Evolutionary conservation across 768 basidiomycete species (phyloP), one percentile per base, ranked within the genome.

Genomic region (Amanita molliuscula): DNA sequence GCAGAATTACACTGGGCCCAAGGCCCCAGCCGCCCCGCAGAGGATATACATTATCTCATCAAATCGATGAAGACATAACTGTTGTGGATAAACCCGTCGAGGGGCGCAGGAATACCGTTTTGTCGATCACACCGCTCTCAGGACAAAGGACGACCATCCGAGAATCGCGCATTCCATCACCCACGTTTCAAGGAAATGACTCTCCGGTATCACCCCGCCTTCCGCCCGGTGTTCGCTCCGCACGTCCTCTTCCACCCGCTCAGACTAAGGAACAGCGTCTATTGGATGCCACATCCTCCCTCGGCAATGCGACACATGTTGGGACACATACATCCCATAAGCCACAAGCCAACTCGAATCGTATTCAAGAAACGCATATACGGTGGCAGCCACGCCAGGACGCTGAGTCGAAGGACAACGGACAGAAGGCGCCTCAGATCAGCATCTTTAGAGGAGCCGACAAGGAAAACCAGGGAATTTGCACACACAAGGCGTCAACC

Each of bases 391-490:
- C 18, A 3, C 47, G 35, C 3, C 34, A 18, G 8, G 25, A 16
- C 5, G 2, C 18, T 28, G 47, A 48, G 11, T 25, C 21, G 11
- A 36, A 44, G 23, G 41, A 31, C 4, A 13, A 44, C 25, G 50
- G 28, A 28, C 33, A 26, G 25, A 45, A 43, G 35, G 8, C 52
- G 50, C 23, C 29, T 9, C 23, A 43, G n/a, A 18, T 38, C 8
- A 15, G 20, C 11, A 44, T 4, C 33, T n/a, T 3, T n/a, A 53
- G 51, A 21, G 49, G 48, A 35, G 53, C 45, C 29, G 70, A 73
- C 54, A 77, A 77, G 52, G 76, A 77, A 54, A 77, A 76, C 44
- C 61, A 61, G 48, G 61, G 54, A 28, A 40, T 64, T 23, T 59
- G 58, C 5, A 66, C 71, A 1, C 67, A 70, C 42, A 66, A 63